Conservation (phyloP, 2,329 filamentous ascomycete species). For the Alternaria sp. region DNA sequence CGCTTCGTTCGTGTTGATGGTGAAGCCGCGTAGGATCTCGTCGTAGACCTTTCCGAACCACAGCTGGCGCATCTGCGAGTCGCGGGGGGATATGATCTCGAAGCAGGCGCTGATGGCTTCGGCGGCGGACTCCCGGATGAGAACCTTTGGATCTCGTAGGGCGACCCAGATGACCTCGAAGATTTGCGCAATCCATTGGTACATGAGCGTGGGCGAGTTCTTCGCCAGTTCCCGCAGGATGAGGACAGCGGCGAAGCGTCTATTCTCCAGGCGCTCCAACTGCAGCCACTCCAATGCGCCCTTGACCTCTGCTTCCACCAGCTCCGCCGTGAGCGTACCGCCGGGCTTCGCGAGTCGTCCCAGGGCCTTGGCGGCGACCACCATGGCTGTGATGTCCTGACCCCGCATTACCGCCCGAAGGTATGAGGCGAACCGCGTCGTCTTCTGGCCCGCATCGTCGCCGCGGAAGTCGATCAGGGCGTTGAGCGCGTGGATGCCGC, state of each 20-base stretch:
- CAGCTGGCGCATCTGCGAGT: slow-evolving; percentile 81
- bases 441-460: slow-evolving; percentile 90
- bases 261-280: slow-evolving; percentile 89
- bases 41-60: slow-evolving; percentile 93
- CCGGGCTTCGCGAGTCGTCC: slow-evolving; percentile 91
- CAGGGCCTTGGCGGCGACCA: slow-evolving; percentile 84
- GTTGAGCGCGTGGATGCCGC: slow-evolving; percentile 90
- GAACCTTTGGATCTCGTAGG: slow-evolving; percentile 83
- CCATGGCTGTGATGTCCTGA: slow-evolving; percentile 89
- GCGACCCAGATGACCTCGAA: slow-evolving; percentile 97
- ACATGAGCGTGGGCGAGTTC: slow-evolving; percentile 94
- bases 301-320: slow-evolving; percentile 96
- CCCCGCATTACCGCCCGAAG: slow-evolving; percentile 86
- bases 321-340: slow-evolving; percentile 89
- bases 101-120: slow-evolving; percentile 95
- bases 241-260: slow-evolving; percentile 90
- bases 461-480: slow-evolving; percentile 95
- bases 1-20: slow-evolving; percentile 78
- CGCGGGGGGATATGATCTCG: slow-evolving; percentile 91
- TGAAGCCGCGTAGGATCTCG: slow-evolving; percentile 80
- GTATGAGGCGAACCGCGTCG: slow-evolving; percentile 90
- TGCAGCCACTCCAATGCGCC: slow-evolving; percentile 96
- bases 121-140: slow-evolving; percentile 89
- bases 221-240: slow-evolving; percentile 88
- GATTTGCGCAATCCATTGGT: slow-evolving; percentile 91